These are phyloP conservation scores for Arachis monticola DNA, from an alignment of 331 rosid species.

Conservation along the genomic window DNA sequence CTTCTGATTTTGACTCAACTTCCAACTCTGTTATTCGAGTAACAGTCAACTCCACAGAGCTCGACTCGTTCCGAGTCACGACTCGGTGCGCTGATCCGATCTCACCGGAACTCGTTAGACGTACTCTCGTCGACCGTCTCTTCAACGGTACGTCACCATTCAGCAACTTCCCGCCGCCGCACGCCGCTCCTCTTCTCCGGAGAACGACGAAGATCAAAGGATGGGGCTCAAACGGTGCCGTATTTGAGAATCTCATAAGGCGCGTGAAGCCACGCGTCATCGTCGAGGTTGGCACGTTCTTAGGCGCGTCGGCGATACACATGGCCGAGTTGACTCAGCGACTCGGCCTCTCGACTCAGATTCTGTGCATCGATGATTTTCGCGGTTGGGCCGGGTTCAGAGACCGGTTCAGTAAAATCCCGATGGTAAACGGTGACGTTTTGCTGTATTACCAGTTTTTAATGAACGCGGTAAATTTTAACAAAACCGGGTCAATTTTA, in stretches of 20 bases:
- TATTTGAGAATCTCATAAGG: slow-evolving; percentile 62
- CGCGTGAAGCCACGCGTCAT: slow-evolving; percentile 59
- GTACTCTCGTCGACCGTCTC: slow-evolving; percentile 50
- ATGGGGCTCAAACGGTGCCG: slow-evolving; percentile 77
- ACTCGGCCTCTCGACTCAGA: slow-evolving; percentile 59
- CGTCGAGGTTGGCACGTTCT: slow-evolving; percentile 81
- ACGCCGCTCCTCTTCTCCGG: slow-evolving; percentile 48
- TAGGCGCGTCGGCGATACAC: slow-evolving; percentile 87
- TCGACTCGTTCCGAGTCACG: slow-evolving; percentile 61
- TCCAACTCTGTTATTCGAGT: slow-evolving; percentile 4
- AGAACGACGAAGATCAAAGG: slow-evolving; percentile 47
- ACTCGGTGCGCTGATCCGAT: slow-evolving; percentile 62
- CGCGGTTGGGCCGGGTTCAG: slow-evolving; percentile 88
- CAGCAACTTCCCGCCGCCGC: slow-evolving; percentile 61
- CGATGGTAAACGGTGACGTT: slow-evolving; percentile 70
- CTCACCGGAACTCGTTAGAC: slow-evolving; percentile 51
- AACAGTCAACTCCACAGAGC: slow-evolving; percentile 39
- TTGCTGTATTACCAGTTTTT: slow-evolving; percentile 65
- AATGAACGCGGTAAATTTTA: slow-evolving; percentile 55
- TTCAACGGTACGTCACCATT: slow-evolving; percentile 71
- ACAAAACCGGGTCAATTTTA: slow-evolving; percentile 52
- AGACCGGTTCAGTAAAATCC: slow-evolving; percentile 48
- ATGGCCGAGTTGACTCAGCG: slow-evolving; percentile 66
- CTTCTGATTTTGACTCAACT: neutral
- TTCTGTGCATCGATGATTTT: slow-evolving; percentile 78